phyloP scores from a whole-genome alignment of 345 rosid genomes.

The Citropsis articulata region DNA sequence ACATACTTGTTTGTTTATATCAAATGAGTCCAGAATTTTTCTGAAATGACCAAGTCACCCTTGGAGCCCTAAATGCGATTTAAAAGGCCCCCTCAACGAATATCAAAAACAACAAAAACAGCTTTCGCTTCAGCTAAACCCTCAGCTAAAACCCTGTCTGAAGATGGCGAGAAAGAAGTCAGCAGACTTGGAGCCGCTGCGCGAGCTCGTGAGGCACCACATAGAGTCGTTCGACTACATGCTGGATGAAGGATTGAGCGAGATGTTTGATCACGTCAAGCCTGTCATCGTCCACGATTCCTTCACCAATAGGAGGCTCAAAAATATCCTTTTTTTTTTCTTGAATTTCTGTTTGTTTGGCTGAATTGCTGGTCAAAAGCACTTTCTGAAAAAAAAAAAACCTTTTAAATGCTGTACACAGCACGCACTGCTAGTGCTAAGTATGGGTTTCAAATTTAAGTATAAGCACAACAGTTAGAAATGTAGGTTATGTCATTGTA shows the following conservation, averaged over 20 bases:
- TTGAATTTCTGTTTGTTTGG: background rate
- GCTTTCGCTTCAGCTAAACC: background rate
- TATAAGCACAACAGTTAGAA: background rate
- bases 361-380: background rate
- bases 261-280: conserved; percentile 57
- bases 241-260: conserved; percentile 67
- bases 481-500: background rate
- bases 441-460: background rate
- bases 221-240: conserved; percentile 84
- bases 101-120: too few species aligned
- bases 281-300: conserved; percentile 55
- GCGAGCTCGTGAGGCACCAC: conserved; percentile 74
- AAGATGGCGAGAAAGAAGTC: conserved; percentile 4
- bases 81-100: too few species aligned
- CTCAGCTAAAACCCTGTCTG: background rate
- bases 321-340: conserved; percentile 57
- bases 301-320: conserved; percentile 38
- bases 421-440: too few species aligned
- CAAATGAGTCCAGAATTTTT: background rate
- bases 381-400: too few species aligned
- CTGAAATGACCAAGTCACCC: background rate
- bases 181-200: conserved; percentile 45
- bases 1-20: too few species aligned
- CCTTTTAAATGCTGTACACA: background rate
- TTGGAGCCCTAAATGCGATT: too few species aligned